Base-by-base conservation (phyloP, 305 asterid species). In the Fraxinus ornus region DNA sequence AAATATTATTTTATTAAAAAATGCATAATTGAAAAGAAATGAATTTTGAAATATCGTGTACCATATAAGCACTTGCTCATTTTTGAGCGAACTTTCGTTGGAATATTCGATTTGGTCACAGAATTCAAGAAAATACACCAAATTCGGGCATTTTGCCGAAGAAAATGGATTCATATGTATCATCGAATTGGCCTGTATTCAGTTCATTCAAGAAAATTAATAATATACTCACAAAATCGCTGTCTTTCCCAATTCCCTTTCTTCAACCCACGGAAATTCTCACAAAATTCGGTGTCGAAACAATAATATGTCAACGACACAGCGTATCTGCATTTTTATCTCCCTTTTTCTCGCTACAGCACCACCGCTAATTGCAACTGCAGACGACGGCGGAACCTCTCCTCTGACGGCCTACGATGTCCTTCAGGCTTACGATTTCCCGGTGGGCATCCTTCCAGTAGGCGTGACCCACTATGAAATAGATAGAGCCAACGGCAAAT, bases 401-500 rank as follows among this genome's bases (percentile, higher is more conserved):
- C 30, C 84, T 44, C 87, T 84, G 26, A 84, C 96, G 77, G 98
- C 90, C 2, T 94, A 94, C 87, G 88, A 94, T 0, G 86, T 80
- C 3, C 84, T 92, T 78, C 86, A 84, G 32, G 84, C 82, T 24
- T 92, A 87, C 86, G 87, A 86, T 55, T 94, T 94, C 33, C 97
- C 98, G 0, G 85, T 80, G 21, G 98, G 97, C 0, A 82, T 94
- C 84, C 95, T 94, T 26, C 97, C 98, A 0, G 32, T 70, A 35
- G 98, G 94, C 37, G 90, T 91, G 3, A 89, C 89, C 2, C 74
- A 47, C 87, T 94, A 93, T 28, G 92, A 91, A 75, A 88, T 93
- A 4, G 92, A 93, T 88, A 35, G 78, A 0, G 79, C 88, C 33
- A 87, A 94, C 36, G 97, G 98, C 10, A 85, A 86, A 60, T 94